phyloP scores from a whole-genome alignment of 345 rosid species.

The Ceriops decandra region DNA sequence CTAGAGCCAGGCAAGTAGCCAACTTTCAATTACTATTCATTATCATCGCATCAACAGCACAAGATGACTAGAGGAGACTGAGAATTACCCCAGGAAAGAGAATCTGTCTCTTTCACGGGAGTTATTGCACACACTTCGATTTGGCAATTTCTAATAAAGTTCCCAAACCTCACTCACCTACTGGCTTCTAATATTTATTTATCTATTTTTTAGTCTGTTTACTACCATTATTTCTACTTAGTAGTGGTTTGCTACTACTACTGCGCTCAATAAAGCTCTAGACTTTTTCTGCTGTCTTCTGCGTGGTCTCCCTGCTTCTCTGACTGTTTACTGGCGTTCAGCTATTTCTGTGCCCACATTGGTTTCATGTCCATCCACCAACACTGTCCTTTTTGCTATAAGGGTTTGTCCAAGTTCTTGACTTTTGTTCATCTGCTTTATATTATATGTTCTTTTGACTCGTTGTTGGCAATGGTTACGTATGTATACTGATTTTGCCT shows the following conservation, averaged over 20 bases:
- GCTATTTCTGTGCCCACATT: not conserved
- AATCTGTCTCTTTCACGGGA: constrained; percentile 10
- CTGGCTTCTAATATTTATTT: not conserved
- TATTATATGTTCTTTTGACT: not conserved
- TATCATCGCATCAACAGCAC: too few relatives aligned
- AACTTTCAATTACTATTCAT: too few relatives aligned
- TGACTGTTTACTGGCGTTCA: not conserved
- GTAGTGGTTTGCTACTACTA: not conserved
- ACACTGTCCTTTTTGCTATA: not conserved
- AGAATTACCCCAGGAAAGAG: not conserved
- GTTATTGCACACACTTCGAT: constrained; percentile 9
- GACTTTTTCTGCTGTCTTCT: not conserved
- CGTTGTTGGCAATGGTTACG: not conserved
- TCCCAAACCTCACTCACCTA: constrained; percentile 1
- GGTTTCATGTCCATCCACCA: not conserved
- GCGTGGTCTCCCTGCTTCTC: not conserved
- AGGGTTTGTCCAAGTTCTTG: constrained; percentile 8
- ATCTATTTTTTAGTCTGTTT: not conserved
- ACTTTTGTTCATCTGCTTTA: not conserved
- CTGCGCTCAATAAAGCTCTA: not conserved
- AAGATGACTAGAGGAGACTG: too few relatives aligned
- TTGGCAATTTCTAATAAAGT: constrained; percentile 1
- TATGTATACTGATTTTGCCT: too few relatives aligned
- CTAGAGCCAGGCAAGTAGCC: too few relatives aligned
- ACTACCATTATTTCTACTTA: too few relatives aligned